Evolutionary conservation across 2,329 filamentous ascomycete genomes (phyloP).

Genomic region (Cladophialophora yegresii): DNA sequence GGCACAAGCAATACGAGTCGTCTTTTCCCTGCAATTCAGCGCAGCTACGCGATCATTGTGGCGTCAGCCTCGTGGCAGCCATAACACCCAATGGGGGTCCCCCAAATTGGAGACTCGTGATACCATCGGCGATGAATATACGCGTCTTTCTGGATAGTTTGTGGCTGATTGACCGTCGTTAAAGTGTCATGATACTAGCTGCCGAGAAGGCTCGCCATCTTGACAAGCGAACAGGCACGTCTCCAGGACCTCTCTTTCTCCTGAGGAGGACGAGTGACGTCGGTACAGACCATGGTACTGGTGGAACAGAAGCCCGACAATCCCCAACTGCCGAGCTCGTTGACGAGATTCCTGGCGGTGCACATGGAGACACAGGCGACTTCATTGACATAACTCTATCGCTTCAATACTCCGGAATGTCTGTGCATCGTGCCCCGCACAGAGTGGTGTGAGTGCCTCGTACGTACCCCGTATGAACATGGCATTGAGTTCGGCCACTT

Average conservation of each 20-base stretch:
- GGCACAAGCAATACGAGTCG: background rate
- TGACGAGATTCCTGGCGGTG: background rate
- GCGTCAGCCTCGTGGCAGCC: background rate
- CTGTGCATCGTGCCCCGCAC: background rate
- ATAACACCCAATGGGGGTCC: no score
- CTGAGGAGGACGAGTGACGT: background rate
- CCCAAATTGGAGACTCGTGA: no score
- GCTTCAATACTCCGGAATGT: background rate
- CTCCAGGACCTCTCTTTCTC: background rate
- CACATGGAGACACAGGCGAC: background rate
- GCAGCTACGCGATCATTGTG: background rate
- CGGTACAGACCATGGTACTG: no score
- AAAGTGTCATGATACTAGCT: background rate
- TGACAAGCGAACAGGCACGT: background rate
- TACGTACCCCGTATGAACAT: background rate
- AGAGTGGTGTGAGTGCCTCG: no score
- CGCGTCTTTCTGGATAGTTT: background rate
- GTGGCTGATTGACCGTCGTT: background rate
- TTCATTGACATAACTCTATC: background rate
- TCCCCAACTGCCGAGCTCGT: background rate
- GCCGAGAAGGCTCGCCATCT: background rate
- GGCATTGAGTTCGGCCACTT: background rate
- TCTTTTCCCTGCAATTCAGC: background rate
- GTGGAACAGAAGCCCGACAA: background rate
- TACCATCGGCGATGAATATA: no score